Base-by-base conservation (phyloP, 1,139 yeast species). In the Ogataea hybrid region DNA sequence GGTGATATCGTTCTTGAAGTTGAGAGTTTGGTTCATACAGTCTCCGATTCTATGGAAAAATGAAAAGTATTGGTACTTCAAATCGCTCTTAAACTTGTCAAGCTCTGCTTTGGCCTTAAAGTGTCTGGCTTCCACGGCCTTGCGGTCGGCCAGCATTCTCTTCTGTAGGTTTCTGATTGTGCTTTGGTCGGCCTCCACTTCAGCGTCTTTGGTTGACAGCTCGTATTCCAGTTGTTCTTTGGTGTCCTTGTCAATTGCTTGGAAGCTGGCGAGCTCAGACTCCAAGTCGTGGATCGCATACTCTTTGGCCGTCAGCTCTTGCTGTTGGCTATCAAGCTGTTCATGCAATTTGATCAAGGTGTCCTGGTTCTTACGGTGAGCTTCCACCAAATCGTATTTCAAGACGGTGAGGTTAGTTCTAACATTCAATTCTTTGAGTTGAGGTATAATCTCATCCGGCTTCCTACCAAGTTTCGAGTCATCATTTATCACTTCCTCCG, bases 211-310 rank as follows among this genome's bases (percentile, higher is more conserved):
- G 33, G 41, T 46, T 7, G 49, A 46, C 9, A 46, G 35, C 22
- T 46, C 49, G 28, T 40, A 46, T 25, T 46, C 49, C 6, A 46
- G 45, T 25, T 46, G 49, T 30, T 46, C 49, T 27, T 41, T 43
- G 15, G 42, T 39, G 37, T 46, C 49, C 27, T 46, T 46, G 25
- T 46, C 46, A 12, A 41, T 41, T 1, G 49, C 39, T 21, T 46
- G 49, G 39, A 46, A 41, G 25, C 43, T 41, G 14, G 45, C 49
- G 3, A 46, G 43, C 28, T 46, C 49, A 6, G 49, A 46, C 51
- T 81, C 83, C 30, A 83, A 61, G 1, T 73, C 71, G 42, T 84
- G 89, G n/a, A 77, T 65, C 22, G 67, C 67, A 43, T 81, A 87
- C 27, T 71, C 69, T 54, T 78, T 77, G 42, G 82, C 84, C 31